A percentile compares a stretch with the other conserved stretches of the same genome.
These are phyloP conservation scores for Tulasnella sp. DNA, from an alignment of 768 basidiomycete species.

Conservation along the genomic window DNA sequence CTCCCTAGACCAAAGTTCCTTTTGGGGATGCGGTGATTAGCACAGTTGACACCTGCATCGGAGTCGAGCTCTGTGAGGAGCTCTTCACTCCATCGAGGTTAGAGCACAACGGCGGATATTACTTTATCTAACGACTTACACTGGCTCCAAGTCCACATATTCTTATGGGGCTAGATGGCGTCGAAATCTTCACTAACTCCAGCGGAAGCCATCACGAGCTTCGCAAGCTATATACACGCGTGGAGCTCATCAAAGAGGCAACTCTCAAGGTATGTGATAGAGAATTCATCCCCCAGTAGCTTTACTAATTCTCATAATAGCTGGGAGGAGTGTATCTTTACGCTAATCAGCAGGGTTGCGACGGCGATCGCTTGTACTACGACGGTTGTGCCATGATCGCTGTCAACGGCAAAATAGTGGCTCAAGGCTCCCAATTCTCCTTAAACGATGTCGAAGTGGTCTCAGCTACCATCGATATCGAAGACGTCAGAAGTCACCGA, in stretches of 20 bases:
- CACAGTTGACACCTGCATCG: conserved; percentile 93
- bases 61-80: conserved; percentile 96
- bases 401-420: conserved; percentile 87
- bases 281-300: background rate
- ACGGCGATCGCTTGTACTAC: conserved; percentile 97
- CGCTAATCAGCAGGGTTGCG: conserved; percentile 98
- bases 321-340: conserved; percentile 97
- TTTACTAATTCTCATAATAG: conserved; percentile 49
- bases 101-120: conserved; percentile 33
- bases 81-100: conserved; percentile 95
- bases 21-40: conserved; percentile 96
- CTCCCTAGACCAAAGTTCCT: conserved; percentile 74
- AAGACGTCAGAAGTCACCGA: conserved; percentile 90
- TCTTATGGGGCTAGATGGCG: conserved; percentile 96
- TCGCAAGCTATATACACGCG: conserved; percentile 87
- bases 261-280: conserved; percentile 73
- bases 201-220: conserved; percentile 98
- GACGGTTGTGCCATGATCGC: conserved; percentile 98
- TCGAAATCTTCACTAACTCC: conserved; percentile 99
- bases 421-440: conserved; percentile 97
- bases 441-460: conserved; percentile 95
- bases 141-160: conserved; percentile 79
- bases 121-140: background rate
- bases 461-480: conserved; percentile 94
- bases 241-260: conserved; percentile 96